Conservation (phyloP, 257 asterid species). For the Paraleonurus japonicus region DNA sequence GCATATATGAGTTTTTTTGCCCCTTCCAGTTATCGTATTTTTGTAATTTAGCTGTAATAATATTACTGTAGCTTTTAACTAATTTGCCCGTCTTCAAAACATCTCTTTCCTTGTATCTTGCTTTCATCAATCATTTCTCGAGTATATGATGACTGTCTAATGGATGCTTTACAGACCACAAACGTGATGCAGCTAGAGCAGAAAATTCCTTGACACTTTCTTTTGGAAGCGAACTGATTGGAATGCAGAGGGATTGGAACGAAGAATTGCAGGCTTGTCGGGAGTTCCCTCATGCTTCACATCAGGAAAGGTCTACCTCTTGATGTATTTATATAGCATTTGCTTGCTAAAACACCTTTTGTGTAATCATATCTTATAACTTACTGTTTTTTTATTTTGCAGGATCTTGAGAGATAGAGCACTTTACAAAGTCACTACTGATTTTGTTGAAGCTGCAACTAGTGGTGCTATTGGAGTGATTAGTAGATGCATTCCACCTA, state of each 20-base stretch:
- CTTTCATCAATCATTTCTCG: background rate
- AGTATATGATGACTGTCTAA: constrained; percentile 16
- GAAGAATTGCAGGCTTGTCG: constrained; percentile 95
- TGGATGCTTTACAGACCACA: constrained; percentile 64
- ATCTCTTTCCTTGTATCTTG: background rate
- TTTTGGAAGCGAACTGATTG: constrained; percentile 96
- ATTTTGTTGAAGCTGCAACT: constrained; percentile 92
- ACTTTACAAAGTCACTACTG: constrained; percentile 85
- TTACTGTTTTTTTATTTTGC: constrained; percentile 24
- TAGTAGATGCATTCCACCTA: constrained; percentile 87
- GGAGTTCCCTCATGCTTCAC: constrained; percentile 79
- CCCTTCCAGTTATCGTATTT: too few relatives aligned
- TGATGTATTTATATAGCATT: constrained; percentile 20
- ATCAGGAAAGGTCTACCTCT: constrained; percentile 74
- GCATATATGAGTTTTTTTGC: background rate
- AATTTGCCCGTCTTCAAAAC: background rate
- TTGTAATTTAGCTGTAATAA: background rate
- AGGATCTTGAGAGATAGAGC: constrained; percentile 95
- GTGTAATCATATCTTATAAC: constrained; percentile 5
- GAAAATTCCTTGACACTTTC: constrained; percentile 80
- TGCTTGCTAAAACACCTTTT: background rate
- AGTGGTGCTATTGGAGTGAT: constrained; percentile 93
- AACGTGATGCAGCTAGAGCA: constrained; percentile 94
- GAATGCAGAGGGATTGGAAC: constrained; percentile 99
- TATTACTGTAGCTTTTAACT: background rate